Evolutionary conservation across 2,329 filamentous ascomycete genomes (phyloP).

Genomic region (Paecilomyces dactylethromorphus): DNA sequence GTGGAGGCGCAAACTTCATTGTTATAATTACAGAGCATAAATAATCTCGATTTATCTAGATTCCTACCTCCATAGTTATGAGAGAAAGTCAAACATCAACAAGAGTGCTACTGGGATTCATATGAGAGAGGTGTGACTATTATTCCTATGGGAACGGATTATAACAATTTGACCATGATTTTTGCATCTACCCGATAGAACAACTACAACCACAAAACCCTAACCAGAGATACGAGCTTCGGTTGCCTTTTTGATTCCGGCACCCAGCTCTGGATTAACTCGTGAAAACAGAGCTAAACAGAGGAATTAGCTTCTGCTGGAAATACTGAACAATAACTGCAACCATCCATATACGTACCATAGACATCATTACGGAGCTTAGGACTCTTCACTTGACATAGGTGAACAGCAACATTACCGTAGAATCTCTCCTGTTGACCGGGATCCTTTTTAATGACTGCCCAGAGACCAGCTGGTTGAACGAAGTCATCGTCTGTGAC

Average conservation of each 20-base stretch:
- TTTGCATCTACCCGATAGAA: not conserved
- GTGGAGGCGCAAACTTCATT: too few relatives aligned
- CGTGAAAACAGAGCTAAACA: not conserved
- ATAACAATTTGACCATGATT: not conserved
- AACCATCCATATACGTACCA: slow-evolving; percentile 12
- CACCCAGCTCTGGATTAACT: not conserved
- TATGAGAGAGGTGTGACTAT: too few relatives aligned
- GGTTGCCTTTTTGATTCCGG: not conserved
- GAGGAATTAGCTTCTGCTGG: not conserved
- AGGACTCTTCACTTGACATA: slow-evolving; percentile 13
- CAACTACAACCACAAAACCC: not conserved
- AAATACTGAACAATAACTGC: not conserved
- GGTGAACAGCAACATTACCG: slow-evolving; percentile 17
- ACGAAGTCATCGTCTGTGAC: slow-evolving; percentile 24
- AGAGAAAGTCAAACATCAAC: too few relatives aligned
- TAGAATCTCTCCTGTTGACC: slow-evolving; percentile 27
- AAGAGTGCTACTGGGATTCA: too few relatives aligned
- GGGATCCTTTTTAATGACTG: slow-evolving; percentile 20
- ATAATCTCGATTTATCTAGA: too few relatives aligned
- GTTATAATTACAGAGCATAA: too few relatives aligned
- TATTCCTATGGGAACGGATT: too few relatives aligned
- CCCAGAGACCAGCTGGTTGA: slow-evolving; percentile 25
- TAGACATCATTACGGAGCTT: slow-evolving; percentile 20
- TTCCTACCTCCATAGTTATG: too few relatives aligned
- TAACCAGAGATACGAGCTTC: not conserved